Conservation (phyloP, 192 early-diverging fungal species). For the Backusella westeae region DNA sequence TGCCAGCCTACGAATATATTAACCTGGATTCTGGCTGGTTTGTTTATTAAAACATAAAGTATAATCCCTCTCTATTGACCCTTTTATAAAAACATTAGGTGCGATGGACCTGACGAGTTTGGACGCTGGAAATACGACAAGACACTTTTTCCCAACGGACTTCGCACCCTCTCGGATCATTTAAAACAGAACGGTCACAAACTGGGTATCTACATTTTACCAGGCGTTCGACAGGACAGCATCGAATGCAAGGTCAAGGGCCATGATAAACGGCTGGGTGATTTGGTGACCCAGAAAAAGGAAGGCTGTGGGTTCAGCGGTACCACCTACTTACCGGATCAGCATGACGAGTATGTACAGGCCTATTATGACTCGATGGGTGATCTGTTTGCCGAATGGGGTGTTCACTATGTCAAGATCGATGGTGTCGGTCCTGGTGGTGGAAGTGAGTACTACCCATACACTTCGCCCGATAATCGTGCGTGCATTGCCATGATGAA, state of each 20-base stretch:
- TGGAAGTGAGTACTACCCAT: slow-evolving; percentile 20
- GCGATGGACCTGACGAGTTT: slow-evolving; percentile 19
- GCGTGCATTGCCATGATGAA: slow-evolving; percentile 15
- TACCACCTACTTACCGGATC: slow-evolving; percentile 20
- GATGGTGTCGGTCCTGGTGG: slow-evolving; percentile 35
- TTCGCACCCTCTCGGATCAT: slow-evolving; percentile 12
- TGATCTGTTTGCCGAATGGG: slow-evolving; percentile 33
- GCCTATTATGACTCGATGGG: slow-evolving; percentile 29
- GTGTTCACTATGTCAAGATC: slow-evolving; percentile 25
- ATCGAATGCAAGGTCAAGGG: slow-evolving; percentile 13
- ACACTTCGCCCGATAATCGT: slow-evolving; percentile 28
- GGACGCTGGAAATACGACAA: slow-evolving; percentile 28
- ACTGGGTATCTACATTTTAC: slow-evolving; percentile 30
- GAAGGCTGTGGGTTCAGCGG: slow-evolving; percentile 32
- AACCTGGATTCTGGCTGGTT: slow-evolving; percentile 35
- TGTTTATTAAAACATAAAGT: neutral
- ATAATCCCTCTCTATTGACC: neutral
- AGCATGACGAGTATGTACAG: slow-evolving; percentile 1
- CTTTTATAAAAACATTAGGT: neutral
- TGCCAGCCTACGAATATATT: slow-evolving; percentile 31
- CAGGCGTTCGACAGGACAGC: slow-evolving; percentile 27
- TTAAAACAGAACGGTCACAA: slow-evolving; percentile 31
- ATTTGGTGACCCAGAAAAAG: slow-evolving; percentile 3
- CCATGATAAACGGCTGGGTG: neutral
- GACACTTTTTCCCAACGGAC: slow-evolving; percentile 25